phyloP scores from a whole-genome alignment of 2,329 filamentous ascomycete genomes.

The Sporothrix curviconia region DNA sequence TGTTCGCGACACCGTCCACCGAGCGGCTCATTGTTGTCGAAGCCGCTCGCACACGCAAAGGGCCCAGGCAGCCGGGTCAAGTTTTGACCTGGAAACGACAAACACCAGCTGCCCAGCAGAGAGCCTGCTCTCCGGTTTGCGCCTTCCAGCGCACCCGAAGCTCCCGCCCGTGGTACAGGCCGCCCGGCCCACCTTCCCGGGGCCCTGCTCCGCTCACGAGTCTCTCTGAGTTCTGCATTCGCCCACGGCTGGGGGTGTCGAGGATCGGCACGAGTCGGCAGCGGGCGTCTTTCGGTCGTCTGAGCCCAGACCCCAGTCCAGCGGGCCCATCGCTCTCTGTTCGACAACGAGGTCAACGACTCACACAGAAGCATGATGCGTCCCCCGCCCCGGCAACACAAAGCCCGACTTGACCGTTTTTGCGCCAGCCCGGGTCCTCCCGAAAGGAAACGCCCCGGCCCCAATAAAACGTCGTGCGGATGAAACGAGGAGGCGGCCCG shows the following conservation, averaged over 20 bases:
- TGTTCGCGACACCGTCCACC: conserved; percentile 1
- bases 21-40: conserved; percentile 52
- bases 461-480: too few species aligned
- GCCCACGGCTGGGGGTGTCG: too few species aligned
- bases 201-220: background rate
- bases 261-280: too few species aligned
- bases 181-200: too few species aligned
- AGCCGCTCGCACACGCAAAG: conserved; percentile 37
- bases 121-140: conserved; percentile 17
- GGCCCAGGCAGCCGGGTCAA: conserved; percentile 36
- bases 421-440: too few species aligned
- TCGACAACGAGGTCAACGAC: conserved; percentile 24
- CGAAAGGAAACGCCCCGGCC: too few species aligned
- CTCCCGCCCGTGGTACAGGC: too few species aligned
- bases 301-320: too few species aligned
- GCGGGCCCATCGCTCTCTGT: conserved; percentile 18
- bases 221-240: conserved; percentile 18
- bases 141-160: conserved; percentile 27
- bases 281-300: too few species aligned
- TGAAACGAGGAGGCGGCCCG: conserved; percentile 42
- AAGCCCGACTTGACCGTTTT: conserved; percentile 40
- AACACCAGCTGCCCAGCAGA: too few species aligned
- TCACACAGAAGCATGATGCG: conserved; percentile 23
- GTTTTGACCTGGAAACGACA: conserved; percentile 48
- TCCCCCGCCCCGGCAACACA: conserved; percentile 18